Percentiles rank a stretch among this genome's conserved stretches.
These are phyloP conservation scores for Acorus calamus DNA, from an alignment of 106 monocot genomes.

Conservation along the genomic window DNA sequence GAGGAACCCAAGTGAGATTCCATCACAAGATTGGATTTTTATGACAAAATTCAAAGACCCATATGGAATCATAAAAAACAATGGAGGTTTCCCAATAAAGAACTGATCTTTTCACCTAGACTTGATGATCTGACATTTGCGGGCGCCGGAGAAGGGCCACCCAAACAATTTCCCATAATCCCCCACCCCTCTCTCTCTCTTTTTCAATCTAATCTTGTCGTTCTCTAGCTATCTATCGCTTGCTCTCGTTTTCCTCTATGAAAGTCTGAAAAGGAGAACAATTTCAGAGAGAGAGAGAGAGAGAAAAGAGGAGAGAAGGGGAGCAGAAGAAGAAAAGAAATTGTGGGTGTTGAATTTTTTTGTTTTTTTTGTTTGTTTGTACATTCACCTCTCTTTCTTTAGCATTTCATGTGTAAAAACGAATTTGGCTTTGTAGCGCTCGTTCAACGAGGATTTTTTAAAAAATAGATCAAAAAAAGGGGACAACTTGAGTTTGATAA, in stretches of 20 bases:
- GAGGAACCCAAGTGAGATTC: too few species aligned
- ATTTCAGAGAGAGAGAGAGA: not conserved
- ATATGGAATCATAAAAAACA: not conserved
- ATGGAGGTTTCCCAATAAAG: not conserved
- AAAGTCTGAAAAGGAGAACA: not conserved
- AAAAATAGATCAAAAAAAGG: too few species aligned
- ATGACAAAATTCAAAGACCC: too few species aligned
- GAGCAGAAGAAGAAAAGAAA: not conserved
- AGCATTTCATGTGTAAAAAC: too few species aligned
- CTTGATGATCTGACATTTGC: conserved; percentile 5
- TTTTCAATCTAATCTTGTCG: not conserved
- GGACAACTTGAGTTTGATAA: too few species aligned
- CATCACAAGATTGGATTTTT: too few species aligned
- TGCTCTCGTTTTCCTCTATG: not conserved
- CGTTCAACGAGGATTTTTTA: too few species aligned
- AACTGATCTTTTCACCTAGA: conserved; percentile 8
- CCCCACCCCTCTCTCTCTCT: conserved; percentile 9
- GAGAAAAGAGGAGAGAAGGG: not conserved
- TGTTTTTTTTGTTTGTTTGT: not conserved
- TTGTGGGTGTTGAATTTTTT: not conserved
- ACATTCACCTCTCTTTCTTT: not conserved
- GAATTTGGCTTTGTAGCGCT: too few species aligned
- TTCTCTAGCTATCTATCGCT: not conserved
- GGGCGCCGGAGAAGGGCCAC: not conserved
- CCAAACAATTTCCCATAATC: conserved; percentile 22